Evolutionary conservation across 164 flowering plant genomes (phyloP), one percentile per base, ranked within the genome.

Genomic region (Platanus orientalis): DNA sequence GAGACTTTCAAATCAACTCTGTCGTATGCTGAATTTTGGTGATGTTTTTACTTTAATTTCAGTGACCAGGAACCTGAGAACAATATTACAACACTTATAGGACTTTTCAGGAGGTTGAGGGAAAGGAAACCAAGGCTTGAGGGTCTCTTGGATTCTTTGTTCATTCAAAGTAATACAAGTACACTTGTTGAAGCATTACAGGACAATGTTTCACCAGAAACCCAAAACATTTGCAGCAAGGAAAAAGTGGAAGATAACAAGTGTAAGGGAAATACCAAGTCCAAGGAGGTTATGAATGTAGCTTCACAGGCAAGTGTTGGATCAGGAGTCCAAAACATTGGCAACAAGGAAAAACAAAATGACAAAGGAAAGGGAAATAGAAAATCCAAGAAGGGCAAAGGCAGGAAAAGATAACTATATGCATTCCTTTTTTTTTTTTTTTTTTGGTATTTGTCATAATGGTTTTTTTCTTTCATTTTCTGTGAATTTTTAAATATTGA

Each of bases 61-160:
- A 74, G 78, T 30, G 63, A 51, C 3, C 17, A 29, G 24, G 60
- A 74, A 28, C 50, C 59, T 6, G n/a, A 60, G 30, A 28, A 25
- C 0, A 74, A 55, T 25, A 55, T 60, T 47, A n/a, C 73, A 13
- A 34, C 7, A 17, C 13, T 73, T 24, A 13, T 14, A 24, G 54
- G 36, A 17, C 55, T 64, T 59, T 57, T 60, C 25, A 7, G 21
- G 24, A 65, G 34, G 17, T n/a, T 79, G 58, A 30, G 51, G 23
- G 60, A 54, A 30, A 48, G 58, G 24, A 66, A 59, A 66, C 48
- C 70, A 30, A 60, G 16, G 24, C 44, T 77, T 40, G 61, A 72
- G 32, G 62, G 65, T n/a, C 63, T 62, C n/a, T 66, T 76, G 51
- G 67, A 75, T 45, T 64, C 67, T 25, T 11, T 68, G 51, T 58